Evolutionary conservation across 2,329 filamentous ascomycete genomes (phyloP).

Genomic region (Coniella vitis): DNA sequence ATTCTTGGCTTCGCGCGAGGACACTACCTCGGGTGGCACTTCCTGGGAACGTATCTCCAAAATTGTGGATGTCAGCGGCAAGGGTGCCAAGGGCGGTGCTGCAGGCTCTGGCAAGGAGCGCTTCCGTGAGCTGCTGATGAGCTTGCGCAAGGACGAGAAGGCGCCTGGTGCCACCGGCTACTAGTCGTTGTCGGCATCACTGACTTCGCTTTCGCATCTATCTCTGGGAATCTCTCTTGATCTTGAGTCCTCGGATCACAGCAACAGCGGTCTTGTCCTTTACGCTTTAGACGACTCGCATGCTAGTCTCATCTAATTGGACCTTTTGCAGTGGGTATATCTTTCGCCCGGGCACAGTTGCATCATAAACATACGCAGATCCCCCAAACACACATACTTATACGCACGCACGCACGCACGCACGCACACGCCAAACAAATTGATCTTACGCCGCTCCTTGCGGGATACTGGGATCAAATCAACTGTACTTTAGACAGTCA

Average conservation of each 20-base stretch:
- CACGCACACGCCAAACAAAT: background rate
- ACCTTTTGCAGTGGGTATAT: background rate
- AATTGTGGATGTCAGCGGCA: slow-evolving; percentile 93
- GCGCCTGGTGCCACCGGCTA: slow-evolving; percentile 57
- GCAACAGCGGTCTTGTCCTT: background rate
- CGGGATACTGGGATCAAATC: background rate
- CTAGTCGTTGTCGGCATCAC: slow-evolving; percentile 13
- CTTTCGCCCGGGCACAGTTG: background rate
- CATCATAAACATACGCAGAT: too few relatives aligned
- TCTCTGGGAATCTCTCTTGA: slow-evolving; percentile 4
- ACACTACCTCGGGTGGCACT: slow-evolving; percentile 89
- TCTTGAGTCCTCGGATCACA: background rate
- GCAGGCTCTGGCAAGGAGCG: slow-evolving; percentile 90
- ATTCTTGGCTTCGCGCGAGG: slow-evolving; percentile 81
- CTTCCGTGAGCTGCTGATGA: slow-evolving; percentile 84
- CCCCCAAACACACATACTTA: too few relatives aligned
- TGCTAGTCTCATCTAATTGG: slow-evolving; percentile 13
- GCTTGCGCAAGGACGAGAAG: slow-evolving; percentile 89
- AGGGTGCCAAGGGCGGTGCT: slow-evolving; percentile 79
- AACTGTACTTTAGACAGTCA: slow-evolving; percentile 15
- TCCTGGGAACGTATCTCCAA: slow-evolving; percentile 99
- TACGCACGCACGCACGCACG: background rate
- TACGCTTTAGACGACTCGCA: slow-evolving; percentile 13
- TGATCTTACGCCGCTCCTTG: background rate
- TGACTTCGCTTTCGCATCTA: slow-evolving; percentile 10